A percentile compares a stretch with the other conserved stretches of the same genome.
These are phyloP conservation scores for Aureobasidium sp. DNA, from an alignment of 2,329 filamentous ascomycete species.

Conservation along the genomic window DNA sequence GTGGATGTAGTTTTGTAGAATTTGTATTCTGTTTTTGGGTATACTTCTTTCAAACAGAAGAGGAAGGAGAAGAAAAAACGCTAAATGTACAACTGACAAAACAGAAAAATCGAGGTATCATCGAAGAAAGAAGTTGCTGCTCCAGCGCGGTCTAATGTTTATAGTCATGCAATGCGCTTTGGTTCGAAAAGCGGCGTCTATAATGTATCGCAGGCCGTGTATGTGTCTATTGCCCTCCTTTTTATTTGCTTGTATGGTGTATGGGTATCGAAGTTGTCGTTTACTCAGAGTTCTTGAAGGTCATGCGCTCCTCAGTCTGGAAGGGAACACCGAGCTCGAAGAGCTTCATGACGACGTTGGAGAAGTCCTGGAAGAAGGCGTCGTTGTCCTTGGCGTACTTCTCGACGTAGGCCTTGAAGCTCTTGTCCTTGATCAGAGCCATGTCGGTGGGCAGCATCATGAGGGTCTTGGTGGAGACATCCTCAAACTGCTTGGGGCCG, in stretches of 20 bases:
- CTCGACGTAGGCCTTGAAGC: constrained; percentile 70
- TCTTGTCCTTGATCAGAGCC: constrained; percentile 78
- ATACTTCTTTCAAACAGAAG: no score
- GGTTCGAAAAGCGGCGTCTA: neutral
- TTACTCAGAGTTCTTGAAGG: constrained; percentile 37
- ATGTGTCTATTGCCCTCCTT: neutral
- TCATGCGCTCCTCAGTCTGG: constrained; percentile 39
- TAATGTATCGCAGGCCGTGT: neutral
- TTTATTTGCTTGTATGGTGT: neutral
- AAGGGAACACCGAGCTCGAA: constrained; percentile 96
- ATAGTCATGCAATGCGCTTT: neutral
- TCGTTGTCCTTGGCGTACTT: constrained; percentile 88
- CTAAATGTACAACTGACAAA: neutral
- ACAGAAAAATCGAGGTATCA: neutral
- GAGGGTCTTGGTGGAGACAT: constrained; percentile 73
- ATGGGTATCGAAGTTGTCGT: neutral
- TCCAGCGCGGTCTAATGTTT: neutral
- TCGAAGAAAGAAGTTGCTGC: neutral
- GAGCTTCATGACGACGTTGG: constrained; percentile 66
- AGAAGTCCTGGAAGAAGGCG: constrained; percentile 88
- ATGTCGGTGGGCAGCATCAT: constrained; percentile 98
- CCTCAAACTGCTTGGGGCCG: constrained; percentile 82
- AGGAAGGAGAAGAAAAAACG: neutral
- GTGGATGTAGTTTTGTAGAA: neutral
- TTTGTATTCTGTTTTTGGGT: neutral